These are phyloP conservation scores for Centaurea solstitialis DNA, from an alignment of 129 eudicot genomes.

Conservation along the genomic window DNA sequence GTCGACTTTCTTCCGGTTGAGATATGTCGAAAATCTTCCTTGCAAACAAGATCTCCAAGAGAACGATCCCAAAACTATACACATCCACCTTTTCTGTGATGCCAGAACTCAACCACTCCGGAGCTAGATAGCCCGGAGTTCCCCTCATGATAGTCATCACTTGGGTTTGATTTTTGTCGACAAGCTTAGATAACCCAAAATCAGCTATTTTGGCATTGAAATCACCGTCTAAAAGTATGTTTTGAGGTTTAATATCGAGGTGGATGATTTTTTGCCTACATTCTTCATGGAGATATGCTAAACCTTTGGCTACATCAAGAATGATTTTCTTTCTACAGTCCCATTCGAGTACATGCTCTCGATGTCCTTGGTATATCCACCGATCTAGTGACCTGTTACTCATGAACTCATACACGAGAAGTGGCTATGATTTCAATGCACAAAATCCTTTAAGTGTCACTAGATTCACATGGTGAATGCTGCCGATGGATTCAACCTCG, in stretches of 20 bases:
- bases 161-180: constrained; percentile 20
- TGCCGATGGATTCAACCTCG: constrained; percentile 43
- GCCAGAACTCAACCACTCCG: constrained; percentile 19
- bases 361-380: constrained; percentile 36
- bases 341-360: constrained; percentile 7
- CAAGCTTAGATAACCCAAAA: constrained; percentile 24
- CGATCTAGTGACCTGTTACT: constrained; percentile 36
- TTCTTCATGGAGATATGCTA: constrained; percentile 39
- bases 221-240: constrained; percentile 13
- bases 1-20: constrained; percentile 17
- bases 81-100: constrained; percentile 32
- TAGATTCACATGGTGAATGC: constrained; percentile 44
- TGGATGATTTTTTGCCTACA: constrained; percentile 28
- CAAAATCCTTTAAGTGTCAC: constrained; percentile 42
- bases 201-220: constrained; percentile 12
- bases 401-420: constrained; percentile 43
- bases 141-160: constrained; percentile 29
- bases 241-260: constrained; percentile 32
- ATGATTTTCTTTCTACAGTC: constrained; percentile 10
- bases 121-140: constrained; percentile 32
- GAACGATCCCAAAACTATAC: constrained; percentile 28
- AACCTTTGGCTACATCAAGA: constrained; percentile 35
- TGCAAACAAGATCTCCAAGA: constrained; percentile 32
- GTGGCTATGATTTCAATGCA: constrained; percentile 26
- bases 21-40: constrained; percentile 21